Evolutionary conservation across 2,329 filamentous ascomycete genomes (phyloP), one percentile per base, ranked within the genome.

Genomic region (Verticillium nubilum): DNA sequence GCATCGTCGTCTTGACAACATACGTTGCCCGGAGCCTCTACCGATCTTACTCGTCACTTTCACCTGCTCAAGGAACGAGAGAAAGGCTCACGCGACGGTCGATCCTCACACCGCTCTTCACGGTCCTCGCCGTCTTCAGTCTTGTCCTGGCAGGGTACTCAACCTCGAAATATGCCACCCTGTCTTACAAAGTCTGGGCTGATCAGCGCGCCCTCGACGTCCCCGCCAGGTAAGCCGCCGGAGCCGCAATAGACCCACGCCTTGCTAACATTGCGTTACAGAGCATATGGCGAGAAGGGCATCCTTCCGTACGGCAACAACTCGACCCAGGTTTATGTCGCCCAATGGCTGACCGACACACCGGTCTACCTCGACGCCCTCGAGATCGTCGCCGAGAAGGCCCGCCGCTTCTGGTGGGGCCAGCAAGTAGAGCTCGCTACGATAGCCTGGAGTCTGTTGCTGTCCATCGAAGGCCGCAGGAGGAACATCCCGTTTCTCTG

Each of bases 381-480:
- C 60, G 79, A 83, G 61, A 81, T 85, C 26, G 73, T 85, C 4
- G 75, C 81, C 6, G 80, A 82, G 65, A 81, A 78, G 56, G 75
- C 79, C 3, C 78, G 81, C 55, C 79, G 83, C 17, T 81, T 85
- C 67, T 85, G 85, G 79, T 88, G 86, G 81, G 83, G 80, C 6
- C 83, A 84, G 62, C 85, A 88, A 71, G 75, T 84, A 52, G 82
- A 85, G 60, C 73, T 84, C 13, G 80, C 78, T 28, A 75, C 80
- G 13, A 72, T 82, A 29, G 77, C 82, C 1, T 86, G 81, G 76
- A 82, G 80, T 58, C 72, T 84, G 52, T 80, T 86, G 61, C 73
- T 88, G 29, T 81, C 83, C 2, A 75, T 86, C 42, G 82, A 87
- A 70, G 85, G 86, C 65, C 78, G 79, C 52, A 76, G 84, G 63